phyloP scores from a whole-genome alignment of 1,284 basidiomycete species.

The Leccinum solheimii region DNA sequence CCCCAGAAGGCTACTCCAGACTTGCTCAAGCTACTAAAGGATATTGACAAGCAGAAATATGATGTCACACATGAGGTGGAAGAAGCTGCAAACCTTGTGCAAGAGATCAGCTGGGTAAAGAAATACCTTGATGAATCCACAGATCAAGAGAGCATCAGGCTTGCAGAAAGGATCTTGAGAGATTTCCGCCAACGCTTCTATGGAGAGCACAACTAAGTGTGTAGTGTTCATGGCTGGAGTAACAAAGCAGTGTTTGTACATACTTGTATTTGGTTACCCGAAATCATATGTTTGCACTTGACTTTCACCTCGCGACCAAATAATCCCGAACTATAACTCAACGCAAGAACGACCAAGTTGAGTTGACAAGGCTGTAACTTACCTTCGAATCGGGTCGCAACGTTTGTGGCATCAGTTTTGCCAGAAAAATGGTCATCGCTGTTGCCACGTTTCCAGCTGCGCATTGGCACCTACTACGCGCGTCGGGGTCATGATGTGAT shows the following conservation, averaged over 20 bases:
- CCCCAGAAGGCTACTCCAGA: slow-evolving; percentile 10
- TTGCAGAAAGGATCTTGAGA: slow-evolving; percentile 20
- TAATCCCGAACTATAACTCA: not conserved
- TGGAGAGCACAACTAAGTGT: not conserved
- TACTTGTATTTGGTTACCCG: slow-evolving; percentile 1
- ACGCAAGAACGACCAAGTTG: not conserved
- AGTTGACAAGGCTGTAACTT: not conserved
- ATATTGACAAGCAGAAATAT: slow-evolving; percentile 27
- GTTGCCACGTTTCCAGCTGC: not conserved
- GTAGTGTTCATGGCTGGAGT: not conserved
- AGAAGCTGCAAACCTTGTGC: slow-evolving; percentile 7
- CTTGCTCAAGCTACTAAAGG: slow-evolving; percentile 22
- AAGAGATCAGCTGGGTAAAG: not conserved
- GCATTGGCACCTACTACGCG: not conserved
- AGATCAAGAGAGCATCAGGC: slow-evolving; percentile 9
- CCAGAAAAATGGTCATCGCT: not conserved
- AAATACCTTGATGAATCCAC: not conserved
- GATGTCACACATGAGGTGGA: slow-evolving; percentile 23
- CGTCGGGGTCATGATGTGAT: not conserved
- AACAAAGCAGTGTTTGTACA: not conserved
- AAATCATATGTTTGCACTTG: not conserved
- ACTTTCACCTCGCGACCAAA: not conserved
- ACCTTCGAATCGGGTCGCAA: not conserved
- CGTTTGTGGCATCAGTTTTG: not conserved
- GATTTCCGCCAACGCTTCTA: slow-evolving; percentile 31